These are phyloP conservation scores for Wilcoxina mikolae DNA, from an alignment of 495 filamentous ascomycete genomes.

Conservation along the genomic window DNA sequence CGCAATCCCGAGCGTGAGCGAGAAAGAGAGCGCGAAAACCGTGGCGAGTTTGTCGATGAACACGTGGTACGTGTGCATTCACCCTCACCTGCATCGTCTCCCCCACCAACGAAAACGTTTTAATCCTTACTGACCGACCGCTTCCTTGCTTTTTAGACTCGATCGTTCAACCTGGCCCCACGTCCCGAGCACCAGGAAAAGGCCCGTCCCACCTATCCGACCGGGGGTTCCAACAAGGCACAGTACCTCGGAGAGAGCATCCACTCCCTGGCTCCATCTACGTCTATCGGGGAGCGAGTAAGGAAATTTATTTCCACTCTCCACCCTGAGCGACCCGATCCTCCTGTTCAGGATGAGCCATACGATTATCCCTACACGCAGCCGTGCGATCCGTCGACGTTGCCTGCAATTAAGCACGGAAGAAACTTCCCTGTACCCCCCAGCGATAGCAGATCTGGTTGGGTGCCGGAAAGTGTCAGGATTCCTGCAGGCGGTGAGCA, in stretches of 20 bases:
- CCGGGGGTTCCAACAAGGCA: background rate
- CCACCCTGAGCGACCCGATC: conserved; percentile 1
- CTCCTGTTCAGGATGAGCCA: background rate
- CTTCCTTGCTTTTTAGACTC: too few relatives aligned
- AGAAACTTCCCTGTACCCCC: background rate
- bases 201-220: background rate
- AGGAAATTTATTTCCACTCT: background rate
- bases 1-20: conserved; percentile 1
- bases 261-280: background rate
- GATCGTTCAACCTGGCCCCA: background rate
- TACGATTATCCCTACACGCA: conserved; percentile 7
- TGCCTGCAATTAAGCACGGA: conserved; percentile 1
- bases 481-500: background rate
- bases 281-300: background rate
- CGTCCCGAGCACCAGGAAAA: too few relatives aligned
- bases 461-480: background rate
- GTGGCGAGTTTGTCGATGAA: background rate
- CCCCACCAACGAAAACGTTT: too few relatives aligned
- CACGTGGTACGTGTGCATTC: background rate
- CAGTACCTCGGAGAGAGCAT: conserved; percentile 1
- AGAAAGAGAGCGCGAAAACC: background rate
- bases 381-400: conserved; percentile 6
- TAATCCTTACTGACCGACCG: too few relatives aligned
- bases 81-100: background rate
- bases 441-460: background rate